Base-by-base conservation (phyloP, 1,284 basidiomycete genomes). In the Ustilago lituana region DNA sequence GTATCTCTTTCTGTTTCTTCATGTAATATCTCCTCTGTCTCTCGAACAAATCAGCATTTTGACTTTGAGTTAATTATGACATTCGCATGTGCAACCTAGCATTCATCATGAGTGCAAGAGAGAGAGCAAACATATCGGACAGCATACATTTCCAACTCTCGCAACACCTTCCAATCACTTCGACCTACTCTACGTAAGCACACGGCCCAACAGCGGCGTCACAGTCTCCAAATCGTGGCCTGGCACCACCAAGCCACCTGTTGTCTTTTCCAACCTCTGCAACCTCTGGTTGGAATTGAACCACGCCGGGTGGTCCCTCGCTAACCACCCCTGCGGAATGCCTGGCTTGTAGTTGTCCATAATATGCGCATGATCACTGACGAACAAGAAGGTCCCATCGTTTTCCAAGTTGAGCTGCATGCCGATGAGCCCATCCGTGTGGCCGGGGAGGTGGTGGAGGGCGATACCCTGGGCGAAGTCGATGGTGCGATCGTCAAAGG, bases 401-500 rank as follows among this genome's bases (percentile, higher is more conserved):
- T 76, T 66, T 10, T 66, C 63, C 17, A 77, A 29, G 47, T 79
- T 77, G 40, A 79, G 27, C 60, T 78, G 78, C 40, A 81, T 31
- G 5, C 68, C 76, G 43, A 75, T 59, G n/a, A 81, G 40, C 19
- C 79, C 79, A 9, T 70, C 74, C 4, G 78, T 77, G 47, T 81
- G 79, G 12, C 79, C 79, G 11, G 79, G 79, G 1, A 77, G 61
- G 36, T 78, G 76, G 51, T 79, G 77, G 0, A 80, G 51, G 3
- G 72, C 70, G 48, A 80, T 59, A n/a, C 78, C 77, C 29, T 68
- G 77, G 20, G 67, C 67, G 33, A 79, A 70, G 19, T 79, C 76
- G 32, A 69, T 41, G 20, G 69, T 71, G 9, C 66, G 50, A 5
- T 79, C 77, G 54, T 75, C 69, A 43, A 79, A 79, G 14, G 68